Percentiles rank a stretch among this genome's conserved stretches.
Evolutionary conservation across 495 filamentous ascomycete genomes (phyloP).

Genomic region (Penicillium macrosclerotiorum): DNA sequence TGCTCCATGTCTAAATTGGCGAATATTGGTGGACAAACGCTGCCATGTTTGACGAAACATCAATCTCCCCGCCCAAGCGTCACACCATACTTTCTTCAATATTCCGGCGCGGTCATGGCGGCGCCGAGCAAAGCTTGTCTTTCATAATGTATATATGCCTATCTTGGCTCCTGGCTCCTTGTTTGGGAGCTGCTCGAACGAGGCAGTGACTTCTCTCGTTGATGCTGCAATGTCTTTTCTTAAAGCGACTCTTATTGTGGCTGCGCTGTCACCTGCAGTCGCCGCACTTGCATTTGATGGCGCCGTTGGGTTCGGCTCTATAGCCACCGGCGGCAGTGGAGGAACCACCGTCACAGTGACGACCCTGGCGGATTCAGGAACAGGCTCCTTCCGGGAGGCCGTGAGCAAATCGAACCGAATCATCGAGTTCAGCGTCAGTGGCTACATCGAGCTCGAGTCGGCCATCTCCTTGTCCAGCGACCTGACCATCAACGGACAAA

Average conservation of each 20-base stretch:
- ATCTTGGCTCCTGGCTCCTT: background rate
- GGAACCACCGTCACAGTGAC: background rate
- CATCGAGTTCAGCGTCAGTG: background rate
- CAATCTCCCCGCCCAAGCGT: background rate
- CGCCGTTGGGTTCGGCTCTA: background rate
- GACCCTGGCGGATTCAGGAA: background rate
- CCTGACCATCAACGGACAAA: slow-evolving; percentile 1
- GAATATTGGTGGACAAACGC: background rate
- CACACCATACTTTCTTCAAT: background rate
- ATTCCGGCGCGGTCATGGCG: background rate
- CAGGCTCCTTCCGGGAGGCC: background rate
- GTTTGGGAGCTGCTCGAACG: background rate
- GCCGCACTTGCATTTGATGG: background rate
- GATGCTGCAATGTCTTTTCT: background rate
- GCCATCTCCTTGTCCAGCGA: background rate
- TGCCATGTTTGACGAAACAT: background rate
- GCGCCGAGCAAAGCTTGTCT: background rate
- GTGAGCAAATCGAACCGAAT: background rate
- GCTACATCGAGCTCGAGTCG: background rate
- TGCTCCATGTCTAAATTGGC: background rate
- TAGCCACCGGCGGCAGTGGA: background rate
- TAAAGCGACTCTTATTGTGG: background rate
- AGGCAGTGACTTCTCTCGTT: background rate
- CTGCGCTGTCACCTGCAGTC: background rate
- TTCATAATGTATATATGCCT: background rate